These are phyloP conservation scores for Eimeria maxima DNA, from an alignment of 169 alveolate genomes.

Conservation along the genomic window DNA sequence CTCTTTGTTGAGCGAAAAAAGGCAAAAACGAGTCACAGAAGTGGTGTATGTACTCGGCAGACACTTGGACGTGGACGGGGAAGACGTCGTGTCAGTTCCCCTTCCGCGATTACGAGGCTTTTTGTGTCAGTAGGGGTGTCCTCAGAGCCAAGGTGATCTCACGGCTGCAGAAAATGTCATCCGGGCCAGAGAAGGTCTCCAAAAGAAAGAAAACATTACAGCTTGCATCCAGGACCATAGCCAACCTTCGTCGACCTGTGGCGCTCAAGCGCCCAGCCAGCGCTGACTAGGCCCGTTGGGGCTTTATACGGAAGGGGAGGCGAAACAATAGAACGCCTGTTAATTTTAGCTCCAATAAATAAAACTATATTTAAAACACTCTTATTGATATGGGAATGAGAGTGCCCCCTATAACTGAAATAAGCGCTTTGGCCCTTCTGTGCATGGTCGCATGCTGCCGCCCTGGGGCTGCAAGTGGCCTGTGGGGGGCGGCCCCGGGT, in stretches of 20 bases:
- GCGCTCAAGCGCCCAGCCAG: not conserved
- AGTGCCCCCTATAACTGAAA: too few species aligned
- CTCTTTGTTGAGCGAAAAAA: not conserved
- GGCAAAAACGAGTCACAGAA: not conserved
- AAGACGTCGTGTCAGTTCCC: not conserved
- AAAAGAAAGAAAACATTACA: not conserved
- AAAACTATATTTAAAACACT: not conserved
- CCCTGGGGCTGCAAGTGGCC: conserved; percentile 52
- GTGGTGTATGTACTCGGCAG: not conserved
- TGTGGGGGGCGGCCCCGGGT: conserved; percentile 68
- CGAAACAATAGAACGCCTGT: too few species aligned
- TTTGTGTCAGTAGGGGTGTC: not conserved
- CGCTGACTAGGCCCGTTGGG: not conserved
- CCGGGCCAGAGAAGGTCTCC: not conserved
- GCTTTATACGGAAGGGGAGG: not conserved
- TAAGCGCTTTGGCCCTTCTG: not conserved
- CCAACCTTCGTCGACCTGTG: not conserved
- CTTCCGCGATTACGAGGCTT: not conserved
- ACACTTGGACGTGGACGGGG: not conserved
- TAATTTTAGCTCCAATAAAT: not conserved
- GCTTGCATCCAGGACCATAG: not conserved
- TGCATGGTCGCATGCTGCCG: conserved; percentile 48
- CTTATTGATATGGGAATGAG: not conserved
- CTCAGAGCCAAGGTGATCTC: not conserved
- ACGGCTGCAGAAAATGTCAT: not conserved